phyloP scores from a whole-genome alignment of 2,329 filamentous ascomycete genomes.

The Fusarium anguioides region DNA sequence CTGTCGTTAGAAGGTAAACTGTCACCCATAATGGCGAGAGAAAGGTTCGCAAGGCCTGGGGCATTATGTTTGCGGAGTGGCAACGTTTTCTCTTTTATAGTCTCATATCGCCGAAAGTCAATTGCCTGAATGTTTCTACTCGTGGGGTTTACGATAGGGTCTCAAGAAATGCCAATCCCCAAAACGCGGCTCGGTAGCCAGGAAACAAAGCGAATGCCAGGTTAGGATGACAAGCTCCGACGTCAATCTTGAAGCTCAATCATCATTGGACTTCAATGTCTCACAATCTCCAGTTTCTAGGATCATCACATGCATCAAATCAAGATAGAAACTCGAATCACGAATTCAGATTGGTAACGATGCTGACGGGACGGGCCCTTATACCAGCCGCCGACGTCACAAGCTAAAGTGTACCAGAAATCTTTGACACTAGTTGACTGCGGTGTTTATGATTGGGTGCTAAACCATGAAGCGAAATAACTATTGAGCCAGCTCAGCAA shows the following conservation, averaged over 20 bases:
- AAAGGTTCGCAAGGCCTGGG: fast-evolving
- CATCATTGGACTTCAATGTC: not conserved
- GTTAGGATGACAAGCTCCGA: not conserved
- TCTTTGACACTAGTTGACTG: fast-evolving
- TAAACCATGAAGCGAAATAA: not conserved
- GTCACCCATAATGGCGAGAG: not conserved
- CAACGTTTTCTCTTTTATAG: no score
- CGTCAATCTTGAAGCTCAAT: not conserved
- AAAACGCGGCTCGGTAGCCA: not conserved
- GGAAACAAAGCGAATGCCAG: not conserved
- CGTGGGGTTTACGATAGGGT: no score
- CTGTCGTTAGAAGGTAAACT: fast-evolving
- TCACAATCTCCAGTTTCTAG: not conserved
- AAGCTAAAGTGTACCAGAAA: not conserved
- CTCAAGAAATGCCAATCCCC: not conserved
- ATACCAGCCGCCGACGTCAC: not conserved
- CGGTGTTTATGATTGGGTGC: not conserved
- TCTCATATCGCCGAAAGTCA: not conserved
- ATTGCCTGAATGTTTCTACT: no score
- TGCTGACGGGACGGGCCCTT: not conserved
- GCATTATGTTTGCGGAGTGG: no score
- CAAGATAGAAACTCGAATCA: not conserved
- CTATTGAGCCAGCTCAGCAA: not conserved
- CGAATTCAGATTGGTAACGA: not conserved
- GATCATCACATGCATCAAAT: not conserved